Evolutionary conservation across 768 basidiomycete genomes (phyloP).

Genomic region (Tylopilus felleus): DNA sequence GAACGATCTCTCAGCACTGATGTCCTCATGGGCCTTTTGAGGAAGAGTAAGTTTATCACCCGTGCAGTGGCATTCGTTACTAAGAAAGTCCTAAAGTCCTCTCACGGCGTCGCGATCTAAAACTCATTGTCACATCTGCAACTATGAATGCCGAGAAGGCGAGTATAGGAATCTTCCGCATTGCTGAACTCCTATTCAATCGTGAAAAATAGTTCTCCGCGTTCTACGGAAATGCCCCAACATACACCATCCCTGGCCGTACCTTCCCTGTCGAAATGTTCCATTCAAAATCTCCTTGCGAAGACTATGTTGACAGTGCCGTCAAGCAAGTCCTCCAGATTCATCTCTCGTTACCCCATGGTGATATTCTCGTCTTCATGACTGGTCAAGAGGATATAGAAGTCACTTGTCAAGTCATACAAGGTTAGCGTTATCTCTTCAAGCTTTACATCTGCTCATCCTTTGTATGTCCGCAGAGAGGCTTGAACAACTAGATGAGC

Average conservation of each 20-base stretch:
- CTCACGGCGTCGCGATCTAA: conserved; percentile 87
- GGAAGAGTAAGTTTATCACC: conserved; percentile 68
- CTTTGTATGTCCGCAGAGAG: conserved; percentile 59
- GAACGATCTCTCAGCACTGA: conserved; percentile 97
- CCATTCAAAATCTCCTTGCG: conserved; percentile 96
- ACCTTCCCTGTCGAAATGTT: conserved; percentile 98
- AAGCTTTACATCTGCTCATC: neutral
- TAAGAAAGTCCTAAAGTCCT: conserved; percentile 48
- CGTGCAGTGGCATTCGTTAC: neutral
- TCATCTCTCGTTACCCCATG: conserved; percentile 86
- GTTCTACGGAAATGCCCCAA: conserved; percentile 94
- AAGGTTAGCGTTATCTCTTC: conserved; percentile 49
- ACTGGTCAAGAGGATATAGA: conserved; percentile 99
- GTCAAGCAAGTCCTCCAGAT: conserved; percentile 99
- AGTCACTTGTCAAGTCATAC: conserved; percentile 90
- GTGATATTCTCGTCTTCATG: conserved; percentile 98
- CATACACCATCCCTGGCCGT: conserved; percentile 89
- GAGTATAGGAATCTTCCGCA: conserved; percentile 3
- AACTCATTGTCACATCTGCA: conserved; percentile 96
- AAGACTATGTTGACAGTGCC: conserved; percentile 97
- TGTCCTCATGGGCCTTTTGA: conserved; percentile 93
- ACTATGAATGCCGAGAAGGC: conserved; percentile 99
- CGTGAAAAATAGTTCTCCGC: conserved; percentile 76
- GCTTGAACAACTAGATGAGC: conserved; percentile 87
- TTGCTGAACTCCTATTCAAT: neutral